Base-by-base conservation (phyloP, 257 asterid species). In the Solanum etuberosum region DNA sequence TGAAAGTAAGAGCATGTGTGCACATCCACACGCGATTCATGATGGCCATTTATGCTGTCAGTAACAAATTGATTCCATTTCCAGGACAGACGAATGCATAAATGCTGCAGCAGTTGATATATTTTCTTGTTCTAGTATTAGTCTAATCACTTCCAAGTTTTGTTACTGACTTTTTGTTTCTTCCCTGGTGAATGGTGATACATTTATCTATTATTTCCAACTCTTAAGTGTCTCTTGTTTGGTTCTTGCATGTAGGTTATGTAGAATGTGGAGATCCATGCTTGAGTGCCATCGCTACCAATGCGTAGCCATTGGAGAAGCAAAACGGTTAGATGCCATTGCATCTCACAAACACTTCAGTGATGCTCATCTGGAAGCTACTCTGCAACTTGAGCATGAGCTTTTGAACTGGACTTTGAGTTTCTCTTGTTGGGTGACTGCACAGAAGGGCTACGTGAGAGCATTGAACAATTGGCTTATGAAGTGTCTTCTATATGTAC, bases 181-280 rank as follows among this genome's bases (percentile, higher is more conserved):
- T 43, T 80, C 4, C 3, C 38, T 42, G 67, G 51, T 42, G 18
- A 46, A 16, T 25, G 67, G 51, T 25, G 5, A 46, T 29, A 5
- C 65, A 80, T 80, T 80, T 80, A 15, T 80, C 42, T 46, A 27
- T 80, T 43, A 5, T 16, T 5, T 80, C 42, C 14, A 80, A 46
- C 67, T 78, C 7, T 18, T 27, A 78, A 15, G 84, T 18, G 38
- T 78, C 65, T 46, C 29, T 80, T 80, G 23, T 27, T n/a, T 80
- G 85, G 25, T 46, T 80, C 63, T 46, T 46, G 40, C 1, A 34
- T 46, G 40, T 51, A 95, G 99, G 95, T 85, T 95, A 91, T 86
- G 91, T 70, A 91, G 92, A 91, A 96, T 96, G 99, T 96, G 99
- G 99, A 96, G 92, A 90, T 90, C 95, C 87, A 96, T 94, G 98